phyloP scores from a whole-genome alignment of 495 filamentous ascomycete genomes.

The Trichoderma reesei region DNA sequence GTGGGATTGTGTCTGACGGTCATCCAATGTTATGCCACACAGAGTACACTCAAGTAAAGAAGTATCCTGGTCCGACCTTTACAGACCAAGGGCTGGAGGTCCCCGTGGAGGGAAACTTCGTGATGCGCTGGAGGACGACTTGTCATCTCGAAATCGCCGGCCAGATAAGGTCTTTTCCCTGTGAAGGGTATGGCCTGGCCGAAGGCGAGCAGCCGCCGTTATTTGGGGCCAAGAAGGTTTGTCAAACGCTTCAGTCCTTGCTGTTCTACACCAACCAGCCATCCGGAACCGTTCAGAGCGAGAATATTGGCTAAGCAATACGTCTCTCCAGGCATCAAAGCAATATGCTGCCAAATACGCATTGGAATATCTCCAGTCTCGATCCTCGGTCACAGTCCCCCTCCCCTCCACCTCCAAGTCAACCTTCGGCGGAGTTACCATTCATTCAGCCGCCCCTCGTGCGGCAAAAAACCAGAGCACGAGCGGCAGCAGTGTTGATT shows the following conservation, averaged over 20 bases:
- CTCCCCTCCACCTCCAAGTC: not conserved
- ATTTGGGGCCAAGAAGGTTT: conserved; percentile 15
- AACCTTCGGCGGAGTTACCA: not conserved
- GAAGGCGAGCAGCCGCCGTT: conserved; percentile 14
- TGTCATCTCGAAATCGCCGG: not conserved
- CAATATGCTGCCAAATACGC: conserved; percentile 35
- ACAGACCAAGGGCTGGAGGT: not conserved
- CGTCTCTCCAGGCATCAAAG: conserved; percentile 18
- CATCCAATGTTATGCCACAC: not conserved
- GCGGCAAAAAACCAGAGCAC: not conserved
- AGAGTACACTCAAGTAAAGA: not conserved
- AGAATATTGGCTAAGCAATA: not conserved
- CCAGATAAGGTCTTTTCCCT: not conserved
- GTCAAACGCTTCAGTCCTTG: not conserved
- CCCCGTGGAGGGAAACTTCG: not conserved
- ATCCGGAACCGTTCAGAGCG: not conserved
- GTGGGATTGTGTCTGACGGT: no score
- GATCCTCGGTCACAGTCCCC: not conserved
- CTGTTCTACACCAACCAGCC: not conserved
- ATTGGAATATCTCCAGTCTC: conserved; percentile 26
- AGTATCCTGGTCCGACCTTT: not conserved
- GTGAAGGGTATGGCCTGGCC: conserved; percentile 14
- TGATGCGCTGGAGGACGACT: not conserved
- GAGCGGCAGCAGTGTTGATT: not conserved
- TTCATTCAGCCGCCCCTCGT: not conserved